These are phyloP conservation scores for Chlamydomonas sphaeroides DNA, from an alignment of 139 green algal species.

Conservation along the genomic window DNA sequence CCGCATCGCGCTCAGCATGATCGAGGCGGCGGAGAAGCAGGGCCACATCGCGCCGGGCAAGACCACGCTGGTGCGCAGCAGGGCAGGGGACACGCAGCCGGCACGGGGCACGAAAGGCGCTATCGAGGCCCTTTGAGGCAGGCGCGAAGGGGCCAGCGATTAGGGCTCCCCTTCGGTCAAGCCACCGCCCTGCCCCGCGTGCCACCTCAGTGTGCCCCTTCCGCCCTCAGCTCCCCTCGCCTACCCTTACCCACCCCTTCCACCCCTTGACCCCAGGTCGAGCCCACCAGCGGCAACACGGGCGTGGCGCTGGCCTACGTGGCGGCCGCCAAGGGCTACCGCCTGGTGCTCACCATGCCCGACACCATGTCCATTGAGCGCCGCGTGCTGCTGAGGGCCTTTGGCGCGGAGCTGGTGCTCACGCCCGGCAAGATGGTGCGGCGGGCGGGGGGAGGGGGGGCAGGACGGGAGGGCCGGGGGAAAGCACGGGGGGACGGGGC, in stretches of 20 bases:
- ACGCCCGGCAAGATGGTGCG: conserved; percentile 67
- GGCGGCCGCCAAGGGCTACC: conserved; percentile 93
- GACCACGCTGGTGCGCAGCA: conserved; percentile 71
- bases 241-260: too few relatives aligned
- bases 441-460: not conserved
- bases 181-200: too few relatives aligned
- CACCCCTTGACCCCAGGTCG: conserved; percentile 63
- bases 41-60: conserved; percentile 84
- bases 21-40: conserved; percentile 75
- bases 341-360: conserved; percentile 96
- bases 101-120: too few relatives aligned
- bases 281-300: conserved; percentile 96
- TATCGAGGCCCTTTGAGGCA: too few relatives aligned
- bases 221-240: not conserved
- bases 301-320: conserved; percentile 94
- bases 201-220: too few relatives aligned
- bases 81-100: not conserved
- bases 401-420: conserved; percentile 82
- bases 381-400: conserved; percentile 81
- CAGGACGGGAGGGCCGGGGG: not conserved
- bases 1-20: conserved; percentile 86
- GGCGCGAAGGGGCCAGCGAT: not conserved
- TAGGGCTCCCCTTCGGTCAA: not conserved
- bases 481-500: not conserved
- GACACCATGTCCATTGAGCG: conserved; percentile 94